Base-by-base conservation (phyloP, 1,284 basidiomycete genomes). In the Moesziomyces aphidis region DNA sequence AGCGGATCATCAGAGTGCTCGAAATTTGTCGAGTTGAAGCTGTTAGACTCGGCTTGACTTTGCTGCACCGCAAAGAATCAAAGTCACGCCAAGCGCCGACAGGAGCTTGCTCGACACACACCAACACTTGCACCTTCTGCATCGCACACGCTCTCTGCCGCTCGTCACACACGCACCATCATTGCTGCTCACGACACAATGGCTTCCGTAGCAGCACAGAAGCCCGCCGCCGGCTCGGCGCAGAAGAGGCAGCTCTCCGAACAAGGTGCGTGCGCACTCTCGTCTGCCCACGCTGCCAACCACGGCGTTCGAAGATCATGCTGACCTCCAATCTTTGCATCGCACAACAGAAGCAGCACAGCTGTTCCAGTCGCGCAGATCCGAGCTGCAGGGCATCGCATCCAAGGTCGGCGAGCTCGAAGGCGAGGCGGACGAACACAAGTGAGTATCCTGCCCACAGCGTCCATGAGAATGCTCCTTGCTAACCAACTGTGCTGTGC, bases 401-500 rank as follows among this genome's bases (percentile, higher is more conserved):
- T 72, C 74, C 54, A 83, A 83, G 62, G 79, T 84, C 28, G 78
- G 81, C 51, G 83, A 84, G 42, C 74, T 84, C 47, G 83, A 84
- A 60, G 73, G 76, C 48, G 82, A 83, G 48, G 77, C 77, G 15
- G 83, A 84, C 57, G 83, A 84, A 55, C 83, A 84, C 73, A 71
- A 70, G 81, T 83, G 58, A 54, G 82, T 77, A 23, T 11, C 2
- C 31, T 8, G 28, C 28, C 1, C 28, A 6, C 28, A 8, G 28
- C 28, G 28, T 34, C 31, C 1, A 34, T 13, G 31, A 13, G 10
- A 10, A 34, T 34, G 31, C 26, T 9, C 1, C 13, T 13, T 13
- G 31, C 31, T 34, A 8, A 34, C 31, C 13, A 8, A 34, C 15
- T 2, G 11, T 21, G n/a, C 28, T 13, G 7, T 34, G n/a, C 6